Conservation (phyloP, 371 early-diverging fungal genomes). For the Mucor indicus region DNA sequence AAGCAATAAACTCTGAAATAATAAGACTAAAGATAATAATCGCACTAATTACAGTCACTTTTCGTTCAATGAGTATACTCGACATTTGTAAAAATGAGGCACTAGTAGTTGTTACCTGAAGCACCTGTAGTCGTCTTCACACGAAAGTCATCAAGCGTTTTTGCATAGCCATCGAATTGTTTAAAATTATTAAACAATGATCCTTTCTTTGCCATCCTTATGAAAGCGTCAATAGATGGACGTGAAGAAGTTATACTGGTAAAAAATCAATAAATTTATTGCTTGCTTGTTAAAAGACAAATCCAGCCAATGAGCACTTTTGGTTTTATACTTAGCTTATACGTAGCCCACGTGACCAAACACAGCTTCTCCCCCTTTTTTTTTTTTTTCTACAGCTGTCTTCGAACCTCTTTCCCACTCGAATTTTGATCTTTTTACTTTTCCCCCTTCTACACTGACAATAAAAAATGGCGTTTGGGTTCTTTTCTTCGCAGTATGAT, state of each 20-base stretch:
- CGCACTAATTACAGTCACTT: constrained; percentile 80
- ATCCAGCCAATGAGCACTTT: no score
- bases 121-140: constrained; percentile 88
- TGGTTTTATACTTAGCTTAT: no score
- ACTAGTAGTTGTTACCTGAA: constrained; percentile 45
- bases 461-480: constrained; percentile 40
- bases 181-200: constrained; percentile 48
- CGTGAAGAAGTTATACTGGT: no score
- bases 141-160: constrained; percentile 94
- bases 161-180: constrained; percentile 92
- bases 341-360: no score
- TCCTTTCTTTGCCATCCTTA: constrained; percentile 26
- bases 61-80: background rate
- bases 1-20: constrained; percentile 80
- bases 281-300: no score
- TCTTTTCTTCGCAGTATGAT: constrained; percentile 37
- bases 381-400: no score
- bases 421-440: no score
- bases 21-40: constrained; percentile 73
- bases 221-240: background rate
- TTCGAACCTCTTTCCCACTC: no score
- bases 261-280: no score
- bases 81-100: no score
- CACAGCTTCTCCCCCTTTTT: no score
- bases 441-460: no score